phyloP scores from a whole-genome alignment of 2,329 filamentous ascomycete species.

The Triangularia setosa region DNA sequence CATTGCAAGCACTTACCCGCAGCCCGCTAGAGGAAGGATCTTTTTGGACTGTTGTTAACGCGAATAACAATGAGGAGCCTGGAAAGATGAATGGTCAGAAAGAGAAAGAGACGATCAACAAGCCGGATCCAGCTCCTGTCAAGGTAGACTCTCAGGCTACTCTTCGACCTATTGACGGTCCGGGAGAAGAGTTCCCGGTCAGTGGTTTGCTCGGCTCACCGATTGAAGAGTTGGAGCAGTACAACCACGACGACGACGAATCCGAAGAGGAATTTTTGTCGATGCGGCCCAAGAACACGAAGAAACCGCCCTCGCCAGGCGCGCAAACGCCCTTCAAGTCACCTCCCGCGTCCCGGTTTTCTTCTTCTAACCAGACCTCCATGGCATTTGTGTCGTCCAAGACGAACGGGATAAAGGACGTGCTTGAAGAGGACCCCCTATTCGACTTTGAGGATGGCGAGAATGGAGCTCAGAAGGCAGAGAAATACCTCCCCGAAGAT shows the following conservation, averaged over 20 bases:
- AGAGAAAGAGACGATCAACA: constrained; percentile 3
- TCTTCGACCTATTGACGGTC: background rate
- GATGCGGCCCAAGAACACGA: constrained; percentile 20
- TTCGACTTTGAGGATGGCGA: constrained; percentile 24
- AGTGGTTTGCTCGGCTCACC: constrained; percentile 13
- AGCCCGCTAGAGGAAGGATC: constrained; percentile 34
- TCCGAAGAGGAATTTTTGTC: constrained; percentile 28
- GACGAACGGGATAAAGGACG: constrained; percentile 2
- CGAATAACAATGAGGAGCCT: constrained; percentile 18
- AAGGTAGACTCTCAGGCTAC: constrained; percentile 17
- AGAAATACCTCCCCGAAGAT: constrained; percentile 18
- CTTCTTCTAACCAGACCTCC: background rate
- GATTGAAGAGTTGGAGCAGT: constrained; percentile 14
- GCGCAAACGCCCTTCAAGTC: constrained; percentile 3
- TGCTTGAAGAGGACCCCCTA: constrained; percentile 14
- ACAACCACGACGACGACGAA: constrained; percentile 16
- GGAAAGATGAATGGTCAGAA: constrained; percentile 19
- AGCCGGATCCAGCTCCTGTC: background rate
- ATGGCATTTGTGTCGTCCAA: background rate
- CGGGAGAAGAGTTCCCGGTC: background rate
- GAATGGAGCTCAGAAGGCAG: constrained; percentile 1
- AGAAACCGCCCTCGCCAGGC: constrained; percentile 18
- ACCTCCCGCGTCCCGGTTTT: background rate
- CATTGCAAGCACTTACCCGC: constrained; percentile 35
- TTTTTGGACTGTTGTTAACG: constrained; percentile 34